Base-by-base conservation (phyloP, 2,329 filamentous ascomycete species). In the Ascocoryne sarcoides region DNA sequence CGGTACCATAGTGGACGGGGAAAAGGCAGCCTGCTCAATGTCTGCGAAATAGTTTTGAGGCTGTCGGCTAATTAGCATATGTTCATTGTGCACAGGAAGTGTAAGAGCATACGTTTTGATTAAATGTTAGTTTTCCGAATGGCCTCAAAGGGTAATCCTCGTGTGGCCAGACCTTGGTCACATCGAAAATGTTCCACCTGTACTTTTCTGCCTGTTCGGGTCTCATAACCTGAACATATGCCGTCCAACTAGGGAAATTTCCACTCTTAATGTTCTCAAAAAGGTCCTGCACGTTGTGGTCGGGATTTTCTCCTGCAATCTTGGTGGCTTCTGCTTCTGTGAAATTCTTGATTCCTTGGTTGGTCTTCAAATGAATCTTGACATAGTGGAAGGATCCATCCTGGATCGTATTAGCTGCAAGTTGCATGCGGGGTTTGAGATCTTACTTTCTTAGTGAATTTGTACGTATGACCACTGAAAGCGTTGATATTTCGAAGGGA, bases 11-110 rank as follows among this genome's bases (percentile, higher is more conserved):
- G 73, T 76, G 0, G 72, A 73, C 0, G 80, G 79, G 0, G 74
- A 76, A 53, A 84, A 84, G 0, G 76, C 74, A 0, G 75, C 71
- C 60, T 84, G 78, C 58, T 84, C 79, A 34, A 82, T 73, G 54
- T 86, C 80, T 34, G 72, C 68, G 53, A 83, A 82, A 64, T 82
- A 84, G 61, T 84, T 83, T 39, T 71, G 61, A 1, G 70, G 44
- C 66, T 50, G 18, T 23, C n/a, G 17, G 14, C 4, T 23, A 3
- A 62, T 32, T 15, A 32, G 30, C n/a, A 15, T 7, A 7, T 31
- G n/a, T 15, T 15, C 14, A 3, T 4, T n/a, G n/a, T n/a, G 3
- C 12, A 32, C 9, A 7, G 30, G 18, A n/a, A 15, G 5, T 5
- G 28, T 9, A 3, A 32, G 15, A 17, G 18, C 51, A 43, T 45